These are phyloP conservation scores for Sugiyamaella boreocaroliniensis DNA, from an alignment of 805 yeast genomes.

Conservation along the genomic window DNA sequence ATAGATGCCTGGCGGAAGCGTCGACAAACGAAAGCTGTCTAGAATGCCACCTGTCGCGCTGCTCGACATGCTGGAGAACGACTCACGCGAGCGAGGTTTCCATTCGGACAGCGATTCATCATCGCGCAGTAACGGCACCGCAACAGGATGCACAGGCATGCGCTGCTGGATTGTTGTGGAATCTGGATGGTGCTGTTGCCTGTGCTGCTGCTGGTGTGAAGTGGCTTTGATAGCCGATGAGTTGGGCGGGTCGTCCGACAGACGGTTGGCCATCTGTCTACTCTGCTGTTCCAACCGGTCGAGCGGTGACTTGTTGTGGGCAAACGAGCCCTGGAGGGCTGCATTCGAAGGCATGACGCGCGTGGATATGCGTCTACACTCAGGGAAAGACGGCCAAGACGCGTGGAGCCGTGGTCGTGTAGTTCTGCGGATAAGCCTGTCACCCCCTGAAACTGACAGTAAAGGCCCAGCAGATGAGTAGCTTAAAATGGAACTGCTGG, in stretches of 20 bases:
- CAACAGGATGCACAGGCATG: neutral
- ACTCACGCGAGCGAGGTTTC: constrained; percentile 3
- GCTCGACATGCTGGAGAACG: constrained; percentile 14
- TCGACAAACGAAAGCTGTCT: constrained; percentile 22
- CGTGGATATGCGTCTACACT: too few species aligned
- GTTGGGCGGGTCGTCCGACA: neutral
- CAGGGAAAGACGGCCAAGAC: too few species aligned
- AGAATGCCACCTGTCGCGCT: constrained; percentile 18
- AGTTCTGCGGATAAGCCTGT: too few species aligned
- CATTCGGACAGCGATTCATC: neutral
- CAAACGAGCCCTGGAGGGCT: neutral
- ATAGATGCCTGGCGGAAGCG: constrained; percentile 10
- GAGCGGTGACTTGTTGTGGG: constrained; percentile 22
- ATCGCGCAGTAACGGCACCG: neutral
- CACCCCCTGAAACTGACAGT: too few species aligned
- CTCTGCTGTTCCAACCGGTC: constrained; percentile 23
- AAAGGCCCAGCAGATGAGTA: too few species aligned
- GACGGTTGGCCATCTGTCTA: constrained; percentile 19
- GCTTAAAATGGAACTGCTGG: too few species aligned
- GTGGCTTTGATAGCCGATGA: too few species aligned
- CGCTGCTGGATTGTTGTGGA: too few species aligned
- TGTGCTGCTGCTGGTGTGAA: too few species aligned
- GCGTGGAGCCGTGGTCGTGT: too few species aligned
- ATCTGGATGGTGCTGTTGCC: too few species aligned
- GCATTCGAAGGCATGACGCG: neutral